Evolutionary conservation across 108 stramenopile species (phyloP).

Genomic region (Skeletonema tropicum): DNA sequence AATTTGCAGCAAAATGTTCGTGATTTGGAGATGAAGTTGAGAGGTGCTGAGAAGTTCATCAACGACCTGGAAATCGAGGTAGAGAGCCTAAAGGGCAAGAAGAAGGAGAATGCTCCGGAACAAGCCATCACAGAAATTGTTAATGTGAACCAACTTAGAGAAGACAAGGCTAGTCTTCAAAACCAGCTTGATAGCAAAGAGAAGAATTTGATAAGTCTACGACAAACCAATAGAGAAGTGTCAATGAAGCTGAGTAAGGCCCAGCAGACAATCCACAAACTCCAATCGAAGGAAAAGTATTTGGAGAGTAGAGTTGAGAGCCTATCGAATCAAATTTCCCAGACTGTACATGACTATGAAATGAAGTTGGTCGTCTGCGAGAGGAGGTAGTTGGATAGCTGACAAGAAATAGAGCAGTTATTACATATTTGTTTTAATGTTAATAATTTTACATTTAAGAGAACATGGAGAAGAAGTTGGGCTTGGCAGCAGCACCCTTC

Average conservation of each 20-base stretch:
- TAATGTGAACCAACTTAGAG: slow-evolving; percentile 5
- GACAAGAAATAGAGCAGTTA: background rate
- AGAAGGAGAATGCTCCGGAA: background rate
- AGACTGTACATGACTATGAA: slow-evolving; percentile 47
- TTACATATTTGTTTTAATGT: background rate
- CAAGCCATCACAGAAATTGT: background rate
- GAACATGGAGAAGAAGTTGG: slow-evolving; percentile 1
- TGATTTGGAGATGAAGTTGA: slow-evolving; percentile 13
- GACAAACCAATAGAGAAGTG: slow-evolving; percentile 20
- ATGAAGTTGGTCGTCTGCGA: slow-evolving; percentile 11
- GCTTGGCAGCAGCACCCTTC: slow-evolving; percentile 13
- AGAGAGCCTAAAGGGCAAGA: background rate
- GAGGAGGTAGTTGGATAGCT: background rate
- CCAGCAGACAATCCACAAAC: slow-evolving; percentile 42
- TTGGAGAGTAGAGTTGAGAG: slow-evolving; percentile 45
- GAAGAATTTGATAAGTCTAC: slow-evolving; percentile 22
- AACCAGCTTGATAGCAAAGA: slow-evolving; percentile 6
- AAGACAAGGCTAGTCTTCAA: slow-evolving; percentile 13
- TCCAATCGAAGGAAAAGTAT: slow-evolving; percentile 46
- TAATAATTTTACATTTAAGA: background rate
- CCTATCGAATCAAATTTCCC: slow-evolving; percentile 37
- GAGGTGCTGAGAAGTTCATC: slow-evolving; percentile 14
- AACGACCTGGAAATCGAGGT: background rate
- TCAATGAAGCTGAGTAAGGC: slow-evolving; percentile 39
- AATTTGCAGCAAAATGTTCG: slow-evolving; percentile 13